phyloP scores from a whole-genome alignment of 768 basidiomycete species.

The Chalciporus piperatus region DNA sequence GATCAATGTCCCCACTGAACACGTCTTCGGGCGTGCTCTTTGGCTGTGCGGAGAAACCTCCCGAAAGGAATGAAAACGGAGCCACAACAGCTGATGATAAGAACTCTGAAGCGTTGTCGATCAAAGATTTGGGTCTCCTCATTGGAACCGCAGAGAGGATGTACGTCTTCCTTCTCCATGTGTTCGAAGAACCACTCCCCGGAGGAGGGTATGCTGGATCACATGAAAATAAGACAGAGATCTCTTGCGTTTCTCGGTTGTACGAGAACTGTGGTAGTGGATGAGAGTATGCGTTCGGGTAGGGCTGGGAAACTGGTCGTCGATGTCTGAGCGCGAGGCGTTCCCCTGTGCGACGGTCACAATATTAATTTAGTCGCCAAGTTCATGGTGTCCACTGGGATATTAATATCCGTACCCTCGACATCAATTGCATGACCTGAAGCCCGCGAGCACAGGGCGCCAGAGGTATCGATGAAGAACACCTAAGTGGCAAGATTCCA shows the following conservation, averaged over 20 bases:
- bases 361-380: conserved; percentile 9
- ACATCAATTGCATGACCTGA: conserved; percentile 83
- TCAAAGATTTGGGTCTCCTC: conserved; percentile 62
- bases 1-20: conserved; percentile 63
- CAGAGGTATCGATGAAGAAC: conserved; percentile 79
- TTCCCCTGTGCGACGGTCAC: conserved; percentile 45
- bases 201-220: conserved; percentile 62
- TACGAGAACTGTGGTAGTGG: conserved; percentile 72
- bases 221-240: conserved; percentile 54
- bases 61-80: conserved; percentile 56
- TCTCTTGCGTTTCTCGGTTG: conserved; percentile 49
- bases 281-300: conserved; percentile 76
- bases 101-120: conserved; percentile 70
- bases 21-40: conserved; percentile 66
- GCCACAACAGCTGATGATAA: conserved; percentile 57
- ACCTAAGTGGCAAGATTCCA: conserved; percentile 45
- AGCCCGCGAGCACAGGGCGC: conserved; percentile 72
- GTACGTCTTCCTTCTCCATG: conserved; percentile 61
- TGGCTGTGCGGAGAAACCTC: conserved; percentile 24
- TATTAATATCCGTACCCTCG: conserved; percentile 48
- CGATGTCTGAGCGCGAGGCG: conserved; percentile 71
- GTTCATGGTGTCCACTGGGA: not conserved
- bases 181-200: conserved; percentile 32
- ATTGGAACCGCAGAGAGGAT: conserved; percentile 65
- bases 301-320: conserved; percentile 71